phyloP scores from a whole-genome alignment of 2,329 filamentous ascomycete genomes.

The Colletotrichum tofieldiae region DNA sequence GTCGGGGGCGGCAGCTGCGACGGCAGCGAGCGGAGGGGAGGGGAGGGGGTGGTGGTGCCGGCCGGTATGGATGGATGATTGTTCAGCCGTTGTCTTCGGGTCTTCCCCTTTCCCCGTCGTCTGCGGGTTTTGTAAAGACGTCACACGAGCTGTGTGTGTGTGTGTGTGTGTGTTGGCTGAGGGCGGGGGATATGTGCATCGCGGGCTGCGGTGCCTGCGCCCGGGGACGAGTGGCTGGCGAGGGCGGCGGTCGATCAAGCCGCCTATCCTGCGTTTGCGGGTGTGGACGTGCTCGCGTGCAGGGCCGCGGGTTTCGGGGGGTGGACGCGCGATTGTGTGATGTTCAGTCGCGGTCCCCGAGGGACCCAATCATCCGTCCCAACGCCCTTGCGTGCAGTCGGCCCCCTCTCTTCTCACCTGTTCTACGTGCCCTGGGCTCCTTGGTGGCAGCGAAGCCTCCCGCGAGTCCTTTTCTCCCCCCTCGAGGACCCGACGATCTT shows the following conservation, averaged over 20 bases:
- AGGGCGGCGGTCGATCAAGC: background rate
- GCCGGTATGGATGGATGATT: background rate
- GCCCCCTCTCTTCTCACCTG: background rate
- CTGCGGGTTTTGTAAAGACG: too few species aligned
- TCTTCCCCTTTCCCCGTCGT: background rate
- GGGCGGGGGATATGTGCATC: too few species aligned
- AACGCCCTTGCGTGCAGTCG: background rate
- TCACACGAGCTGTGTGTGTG: too few species aligned
- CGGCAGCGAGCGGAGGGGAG: background rate
- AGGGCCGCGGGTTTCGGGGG: background rate
- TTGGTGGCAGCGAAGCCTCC: background rate
- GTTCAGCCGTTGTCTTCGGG: background rate
- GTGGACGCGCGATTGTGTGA: background rate
- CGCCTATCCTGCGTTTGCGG: too few species aligned
- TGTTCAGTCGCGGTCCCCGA: background rate
- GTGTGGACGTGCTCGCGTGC: too few species aligned
- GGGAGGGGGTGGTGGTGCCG: background rate
- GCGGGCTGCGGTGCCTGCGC: background rate
- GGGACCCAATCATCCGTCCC: background rate
- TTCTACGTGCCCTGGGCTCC: too few species aligned
- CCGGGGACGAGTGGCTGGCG: background rate
- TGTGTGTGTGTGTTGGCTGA: too few species aligned
- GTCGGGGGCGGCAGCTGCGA: background rate
- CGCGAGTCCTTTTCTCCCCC: background rate
- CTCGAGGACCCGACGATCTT: constrained; percentile 17